These are phyloP conservation scores for Gymnopilus dilepis DNA, from an alignment of 768 basidiomycete species.

Conservation along the genomic window DNA sequence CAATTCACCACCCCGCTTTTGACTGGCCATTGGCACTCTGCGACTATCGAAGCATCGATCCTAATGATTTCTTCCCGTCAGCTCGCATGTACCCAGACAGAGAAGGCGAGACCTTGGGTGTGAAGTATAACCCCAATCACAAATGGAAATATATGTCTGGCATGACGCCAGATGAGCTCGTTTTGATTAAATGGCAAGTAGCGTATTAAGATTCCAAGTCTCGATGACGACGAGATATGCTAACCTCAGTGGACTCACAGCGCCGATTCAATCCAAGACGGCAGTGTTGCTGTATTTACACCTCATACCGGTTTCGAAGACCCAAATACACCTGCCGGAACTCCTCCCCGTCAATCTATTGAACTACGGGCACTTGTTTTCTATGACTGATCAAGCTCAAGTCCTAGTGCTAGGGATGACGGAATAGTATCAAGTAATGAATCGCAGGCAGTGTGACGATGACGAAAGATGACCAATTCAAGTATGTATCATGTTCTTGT, in stretches of 20 bases:
- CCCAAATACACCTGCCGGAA: slow-evolving; percentile 52
- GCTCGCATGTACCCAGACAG: slow-evolving; percentile 53
- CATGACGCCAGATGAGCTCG: slow-evolving; percentile 52
- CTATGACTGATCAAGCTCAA: slow-evolving; percentile 43
- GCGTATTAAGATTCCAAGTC: slow-evolving; percentile 27
- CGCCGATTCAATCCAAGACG: slow-evolving; percentile 43
- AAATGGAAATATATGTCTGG: slow-evolving; percentile 56
- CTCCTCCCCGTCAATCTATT: slow-evolving; percentile 60
- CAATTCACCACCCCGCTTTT: slow-evolving; percentile 49
- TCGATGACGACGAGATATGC: background rate
- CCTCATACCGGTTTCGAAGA: slow-evolving; percentile 69
- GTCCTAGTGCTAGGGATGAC: background rate
- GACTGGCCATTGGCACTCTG: slow-evolving; percentile 60
- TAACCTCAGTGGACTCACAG: slow-evolving; percentile 35
- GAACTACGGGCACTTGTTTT: slow-evolving; percentile 68
- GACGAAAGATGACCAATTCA: no score
- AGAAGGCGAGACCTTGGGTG: slow-evolving; percentile 57
- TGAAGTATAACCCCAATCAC: slow-evolving; percentile 51
- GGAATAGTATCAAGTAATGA: no score
- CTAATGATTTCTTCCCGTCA: slow-evolving; percentile 47
- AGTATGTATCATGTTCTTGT: no score
- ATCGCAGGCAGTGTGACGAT: no score
- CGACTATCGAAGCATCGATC: slow-evolving; percentile 53
- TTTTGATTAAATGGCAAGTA: slow-evolving; percentile 55
- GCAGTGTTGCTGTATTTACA: slow-evolving; percentile 57